phyloP scores from a whole-genome alignment of 176 grass and related monocot genomes.

The Oropetium thomaeum region DNA sequence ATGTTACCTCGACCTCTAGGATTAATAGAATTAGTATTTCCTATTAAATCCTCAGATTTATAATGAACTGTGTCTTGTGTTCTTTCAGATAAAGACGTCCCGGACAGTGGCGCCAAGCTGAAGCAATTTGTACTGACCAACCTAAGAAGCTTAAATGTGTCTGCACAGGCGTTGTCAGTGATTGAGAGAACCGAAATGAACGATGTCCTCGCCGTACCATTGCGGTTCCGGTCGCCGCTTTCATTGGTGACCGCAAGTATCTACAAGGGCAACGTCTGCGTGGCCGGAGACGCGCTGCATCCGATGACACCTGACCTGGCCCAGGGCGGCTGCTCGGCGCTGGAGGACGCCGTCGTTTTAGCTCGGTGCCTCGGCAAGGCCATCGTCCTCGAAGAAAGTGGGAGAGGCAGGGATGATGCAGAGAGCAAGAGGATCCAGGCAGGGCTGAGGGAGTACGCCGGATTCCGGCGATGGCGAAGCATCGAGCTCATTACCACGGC shows the following conservation, averaged over 20 bases:
- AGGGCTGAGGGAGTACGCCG: slow-evolving; percentile 39
- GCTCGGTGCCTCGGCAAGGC: slow-evolving; percentile 49
- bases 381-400: neutral
- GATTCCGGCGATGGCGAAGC: slow-evolving; percentile 59
- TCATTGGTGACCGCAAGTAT: slow-evolving; percentile 36
- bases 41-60: neutral
- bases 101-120: slow-evolving; percentile 33
- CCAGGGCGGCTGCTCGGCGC: slow-evolving; percentile 62
- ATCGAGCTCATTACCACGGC: slow-evolving; percentile 35
- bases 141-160: slow-evolving; percentile 29
- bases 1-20: too few species aligned
- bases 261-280: slow-evolving; percentile 52
- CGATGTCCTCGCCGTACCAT: slow-evolving; percentile 38
- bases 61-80: neutral
- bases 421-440: slow-evolving; percentile 25
- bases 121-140: slow-evolving; percentile 41
- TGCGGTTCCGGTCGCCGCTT: slow-evolving; percentile 58
- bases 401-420: neutral
- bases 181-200: slow-evolving; percentile 53
- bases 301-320: slow-evolving; percentile 84
- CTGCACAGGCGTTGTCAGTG: slow-evolving; percentile 25
- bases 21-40: too few species aligned
- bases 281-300: slow-evolving; percentile 75
- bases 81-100: slow-evolving; percentile 29
- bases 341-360: slow-evolving; percentile 67